Evolutionary conservation across 306 rosid genomes (phyloP).

Genomic region (Quercus rubra): DNA sequence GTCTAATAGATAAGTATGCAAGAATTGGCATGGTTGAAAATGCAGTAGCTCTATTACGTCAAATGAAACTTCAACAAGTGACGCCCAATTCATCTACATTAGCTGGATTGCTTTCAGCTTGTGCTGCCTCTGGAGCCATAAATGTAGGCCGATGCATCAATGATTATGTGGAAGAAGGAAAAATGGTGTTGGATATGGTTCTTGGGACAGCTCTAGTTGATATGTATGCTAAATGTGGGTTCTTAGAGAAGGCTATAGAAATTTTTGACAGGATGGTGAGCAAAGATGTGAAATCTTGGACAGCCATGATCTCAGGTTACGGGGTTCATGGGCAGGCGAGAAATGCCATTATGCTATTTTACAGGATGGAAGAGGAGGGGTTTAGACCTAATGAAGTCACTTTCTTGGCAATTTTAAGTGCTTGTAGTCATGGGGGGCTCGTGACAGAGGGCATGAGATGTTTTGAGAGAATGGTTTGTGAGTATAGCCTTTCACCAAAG

Average conservation of each 20-base stretch:
- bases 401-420: constrained; percentile 55
- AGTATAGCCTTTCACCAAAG: constrained; percentile 44
- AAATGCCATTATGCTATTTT: constrained; percentile 42
- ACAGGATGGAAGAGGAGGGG: constrained; percentile 56
- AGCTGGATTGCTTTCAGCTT: constrained; percentile 58
- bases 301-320: constrained; percentile 63
- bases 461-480: constrained; percentile 55
- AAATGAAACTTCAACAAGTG: constrained; percentile 45
- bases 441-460: constrained; percentile 49
- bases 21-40: constrained; percentile 43
- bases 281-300: constrained; percentile 76
- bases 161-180: constrained; percentile 46
- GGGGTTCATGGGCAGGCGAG: constrained; percentile 62
- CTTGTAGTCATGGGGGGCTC: constrained; percentile 76
- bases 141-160: constrained; percentile 31
- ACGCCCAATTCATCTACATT: constrained; percentile 58
- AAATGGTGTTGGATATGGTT: constrained; percentile 46
- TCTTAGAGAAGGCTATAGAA: constrained; percentile 49
- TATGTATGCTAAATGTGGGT: constrained; percentile 69
- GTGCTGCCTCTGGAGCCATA: constrained; percentile 51
- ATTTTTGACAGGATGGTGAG: constrained; percentile 47
- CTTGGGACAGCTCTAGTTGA: constrained; percentile 71
- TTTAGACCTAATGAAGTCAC: constrained; percentile 57
- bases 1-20: constrained; percentile 57
- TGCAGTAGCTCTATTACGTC: constrained; percentile 40